Conservation (phyloP, 176 grass and related monocot species). For the Carex cristatella region DNA sequence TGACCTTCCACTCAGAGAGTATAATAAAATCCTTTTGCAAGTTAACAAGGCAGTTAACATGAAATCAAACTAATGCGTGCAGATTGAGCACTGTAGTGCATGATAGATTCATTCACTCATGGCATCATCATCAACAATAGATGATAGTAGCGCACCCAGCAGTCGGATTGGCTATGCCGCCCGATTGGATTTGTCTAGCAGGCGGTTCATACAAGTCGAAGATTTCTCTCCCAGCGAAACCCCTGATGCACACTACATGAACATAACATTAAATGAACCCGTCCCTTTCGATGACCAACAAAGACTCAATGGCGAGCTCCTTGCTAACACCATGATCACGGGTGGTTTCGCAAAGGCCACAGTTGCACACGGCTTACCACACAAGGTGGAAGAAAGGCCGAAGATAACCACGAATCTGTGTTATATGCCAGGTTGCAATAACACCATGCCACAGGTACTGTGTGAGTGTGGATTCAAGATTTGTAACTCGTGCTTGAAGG, state of each 20-base stretch:
- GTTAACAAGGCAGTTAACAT: background rate
- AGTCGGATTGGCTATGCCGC: background rate
- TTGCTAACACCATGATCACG: conserved; percentile 4
- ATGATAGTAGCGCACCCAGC: background rate
- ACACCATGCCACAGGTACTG: background rate
- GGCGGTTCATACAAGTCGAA: background rate
- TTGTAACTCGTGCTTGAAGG: conserved; percentile 8
- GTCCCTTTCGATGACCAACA: conserved; percentile 6
- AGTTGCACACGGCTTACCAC: background rate
- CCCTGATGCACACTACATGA: background rate
- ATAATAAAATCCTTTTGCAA: background rate
- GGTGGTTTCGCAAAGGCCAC: background rate
- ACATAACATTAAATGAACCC: conserved; percentile 1
- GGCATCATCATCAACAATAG: background rate
- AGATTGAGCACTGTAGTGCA: background rate
- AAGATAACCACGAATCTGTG: background rate
- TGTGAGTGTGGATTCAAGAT: conserved; percentile 13
- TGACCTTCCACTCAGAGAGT: too few relatives aligned
- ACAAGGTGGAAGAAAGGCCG: background rate
- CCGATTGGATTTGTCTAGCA: conserved; percentile 9
- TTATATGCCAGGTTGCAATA: conserved; percentile 13
- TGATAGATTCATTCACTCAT: conserved; percentile 3
- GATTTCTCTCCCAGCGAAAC: background rate
- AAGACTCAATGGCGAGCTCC: conserved; percentile 9
- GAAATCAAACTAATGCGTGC: background rate